Base-by-base conservation (phyloP, 768 basidiomycete genomes). In the Rhodosporidiobolus odoratus region DNA sequence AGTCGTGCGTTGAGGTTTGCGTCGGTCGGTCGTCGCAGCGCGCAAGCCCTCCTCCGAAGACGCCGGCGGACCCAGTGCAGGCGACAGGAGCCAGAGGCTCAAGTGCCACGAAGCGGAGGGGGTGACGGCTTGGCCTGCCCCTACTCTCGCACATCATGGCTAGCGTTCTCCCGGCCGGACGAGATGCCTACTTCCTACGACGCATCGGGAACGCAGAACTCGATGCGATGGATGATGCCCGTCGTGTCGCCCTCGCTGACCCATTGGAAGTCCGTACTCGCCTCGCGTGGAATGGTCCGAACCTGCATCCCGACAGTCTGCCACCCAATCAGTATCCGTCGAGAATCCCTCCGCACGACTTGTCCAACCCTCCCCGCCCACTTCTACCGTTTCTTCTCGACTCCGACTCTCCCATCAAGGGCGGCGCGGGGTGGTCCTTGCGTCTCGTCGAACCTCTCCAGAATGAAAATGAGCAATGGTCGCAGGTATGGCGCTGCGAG, bases 401-500 rank as follows among this genome's bases (percentile, higher is more conserved):
- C n/a, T 58, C 35, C 13, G 3, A 41, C 30, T 59, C 58, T 1
- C 58, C 58, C 19, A 9, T 30, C 10, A 47, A 32, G 2, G 6
- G 25, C 47, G 54, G 52, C 1, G 15, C 4, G 1, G 35, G 57
- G 17, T 66, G 65, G 65, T 23, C 47, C 2, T 50, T 66, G 10
- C 50, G 38, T 19, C 58, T 66, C 16, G 21, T 53, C 38, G 65
- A 66, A 1, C 16, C 37, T 2, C 27, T 66, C 0, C 47, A 56
- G 19, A 6, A 15, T 3, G 66, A 60, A 4, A 27, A 4, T 1
- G 23, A 38, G 15, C 0, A 68, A 53, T 45, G 17, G 25, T 23
- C 59, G 13, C 66, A 68, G n/a, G 60, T 62, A 4, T 68, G 66
- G 66, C 53, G 66, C 13, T 54, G 35, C 43, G 34, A 45, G 27